Base-by-base conservation (phyloP, 768 basidiomycete species). In the Naganishia onofrii region DNA sequence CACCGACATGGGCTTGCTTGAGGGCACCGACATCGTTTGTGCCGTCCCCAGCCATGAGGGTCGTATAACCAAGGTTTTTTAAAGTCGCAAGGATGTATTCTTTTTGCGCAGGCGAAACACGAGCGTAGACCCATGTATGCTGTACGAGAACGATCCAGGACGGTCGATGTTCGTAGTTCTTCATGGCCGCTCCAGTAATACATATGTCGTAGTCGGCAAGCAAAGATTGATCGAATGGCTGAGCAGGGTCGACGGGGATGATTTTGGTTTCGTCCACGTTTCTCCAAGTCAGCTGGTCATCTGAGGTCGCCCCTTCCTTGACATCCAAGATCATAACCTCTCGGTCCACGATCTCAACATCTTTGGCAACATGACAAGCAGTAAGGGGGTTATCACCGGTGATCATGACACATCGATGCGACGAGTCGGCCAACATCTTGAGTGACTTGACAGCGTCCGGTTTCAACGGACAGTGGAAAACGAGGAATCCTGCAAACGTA, bases 11-110 rank as follows among this genome's bases (percentile, higher is more conserved):
- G 0, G 96, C 96, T 79, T 96, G 93, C 81, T 98, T 99, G 65
- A 99, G 86, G 2, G 96, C 96, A 28, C 96, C 96, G 60, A 99
- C 96, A 72, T 98, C 96, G 78, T 99, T 98, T 4, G 96, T 99
- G 34, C 96, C 96, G 78, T 99, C 96, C 64, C 96, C 96, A 6
- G 94, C 96, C 96, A 98, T 98, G 64, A 99, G 85, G 0, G 96
- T 99, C 19, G 85, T 86, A 78, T 92, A 99, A 28, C 95, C 95
- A 29, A 96, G 87, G 2, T 85, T 84, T 80, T 93, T 93, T 66
- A 98, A 84, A 8, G 90, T 90, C 0, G 93, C 92, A 56, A 99
- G 85, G 81, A 99, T 98, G 80, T 86, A 87, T 80, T 99, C 96
- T 83, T 99, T 99, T 80, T 98, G 96, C 0, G 86, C 82, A 1